Evolutionary conservation across 2,329 filamentous ascomycete species (phyloP).

Genomic region (Penicillium vulpinum): DNA sequence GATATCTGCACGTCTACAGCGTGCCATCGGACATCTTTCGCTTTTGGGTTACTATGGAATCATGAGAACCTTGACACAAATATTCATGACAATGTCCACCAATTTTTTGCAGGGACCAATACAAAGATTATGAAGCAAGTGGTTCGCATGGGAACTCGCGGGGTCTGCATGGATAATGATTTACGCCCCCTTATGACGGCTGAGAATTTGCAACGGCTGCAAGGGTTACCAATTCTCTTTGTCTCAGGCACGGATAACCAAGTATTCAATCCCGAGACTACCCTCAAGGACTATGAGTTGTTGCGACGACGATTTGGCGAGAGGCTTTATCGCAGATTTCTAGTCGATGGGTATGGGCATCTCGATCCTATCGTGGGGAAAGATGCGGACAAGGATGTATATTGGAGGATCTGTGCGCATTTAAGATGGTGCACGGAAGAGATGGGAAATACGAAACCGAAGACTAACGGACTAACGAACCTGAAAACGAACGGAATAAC

Average conservation of each 20-base stretch:
- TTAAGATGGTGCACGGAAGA: neutral
- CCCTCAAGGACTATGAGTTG: conserved; percentile 24
- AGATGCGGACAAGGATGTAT: conserved; percentile 18
- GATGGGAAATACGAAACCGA: neutral
- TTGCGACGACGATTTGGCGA: conserved; percentile 23
- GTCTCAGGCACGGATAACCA: conserved; percentile 27
- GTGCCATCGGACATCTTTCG: conserved; percentile 36
- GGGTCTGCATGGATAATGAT: neutral
- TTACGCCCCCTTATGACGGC: conserved; percentile 9
- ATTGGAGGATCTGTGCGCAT: conserved; percentile 13
- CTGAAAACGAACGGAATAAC: no score
- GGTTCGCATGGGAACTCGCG: conserved; percentile 20
- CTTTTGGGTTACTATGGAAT: conserved; percentile 39
- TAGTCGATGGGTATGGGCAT: conserved; percentile 29
- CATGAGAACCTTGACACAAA: conserved; percentile 36
- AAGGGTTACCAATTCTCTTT: conserved; percentile 28
- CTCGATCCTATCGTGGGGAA: conserved; percentile 29
- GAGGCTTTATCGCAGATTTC: conserved; percentile 17
- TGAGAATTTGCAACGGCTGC: conserved; percentile 12
- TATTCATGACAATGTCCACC: conserved; percentile 31
- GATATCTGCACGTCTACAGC: conserved; percentile 36
- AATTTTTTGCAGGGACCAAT: conserved; percentile 32
- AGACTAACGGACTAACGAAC: no score
- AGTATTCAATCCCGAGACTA: conserved; percentile 28
- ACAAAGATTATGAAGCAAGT: conserved; percentile 33